Conservation (phyloP, 1,284 basidiomycete genomes). For the Schizophyllum commune region DNA sequence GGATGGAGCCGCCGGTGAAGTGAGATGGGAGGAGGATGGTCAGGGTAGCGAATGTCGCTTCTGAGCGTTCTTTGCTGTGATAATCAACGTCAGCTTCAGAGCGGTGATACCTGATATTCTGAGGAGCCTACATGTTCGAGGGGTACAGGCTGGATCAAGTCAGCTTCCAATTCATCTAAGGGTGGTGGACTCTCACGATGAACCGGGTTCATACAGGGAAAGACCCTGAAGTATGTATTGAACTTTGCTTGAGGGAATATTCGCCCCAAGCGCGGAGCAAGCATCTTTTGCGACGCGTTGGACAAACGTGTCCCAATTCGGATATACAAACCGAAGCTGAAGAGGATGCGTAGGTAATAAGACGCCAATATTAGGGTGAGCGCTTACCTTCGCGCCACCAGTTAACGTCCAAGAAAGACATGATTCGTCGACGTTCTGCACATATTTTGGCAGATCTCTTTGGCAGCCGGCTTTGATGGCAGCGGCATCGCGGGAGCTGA, state of each 20-base stretch:
- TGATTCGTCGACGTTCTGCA: slow-evolving; percentile 26
- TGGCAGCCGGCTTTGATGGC: slow-evolving; percentile 7
- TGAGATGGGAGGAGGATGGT: slow-evolving; percentile 35
- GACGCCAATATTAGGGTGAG: no score
- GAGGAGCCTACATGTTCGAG: slow-evolving; percentile 21
- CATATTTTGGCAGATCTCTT: slow-evolving; percentile 31
- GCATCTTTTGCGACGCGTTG: slow-evolving; percentile 20
- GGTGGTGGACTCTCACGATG: slow-evolving; percentile 26
- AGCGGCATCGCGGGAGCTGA: not conserved
- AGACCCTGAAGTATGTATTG: slow-evolving; percentile 36
- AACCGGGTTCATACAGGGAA: slow-evolving; percentile 36
- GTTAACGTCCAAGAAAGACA: slow-evolving; percentile 17
- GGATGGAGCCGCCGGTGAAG: slow-evolving; percentile 33
- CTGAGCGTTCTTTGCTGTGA: slow-evolving; percentile 20
- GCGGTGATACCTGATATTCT: not conserved
- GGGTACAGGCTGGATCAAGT: slow-evolving; percentile 16
- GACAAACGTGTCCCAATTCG: slow-evolving; percentile 23
- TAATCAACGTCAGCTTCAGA: slow-evolving; percentile 16
- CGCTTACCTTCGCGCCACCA: no score
- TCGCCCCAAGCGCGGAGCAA: slow-evolving; percentile 26
- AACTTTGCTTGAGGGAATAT: slow-evolving; percentile 15
- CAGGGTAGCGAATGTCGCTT: slow-evolving; percentile 39
- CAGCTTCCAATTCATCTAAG: not conserved
- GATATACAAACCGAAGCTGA: no score
- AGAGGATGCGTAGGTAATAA: no score